A percentile compares a stretch with the other conserved stretches of the same genome.
Evolutionary conservation across 371 early-diverging fungal genomes (phyloP).

Genomic region (Chytridiales sp.): DNA sequence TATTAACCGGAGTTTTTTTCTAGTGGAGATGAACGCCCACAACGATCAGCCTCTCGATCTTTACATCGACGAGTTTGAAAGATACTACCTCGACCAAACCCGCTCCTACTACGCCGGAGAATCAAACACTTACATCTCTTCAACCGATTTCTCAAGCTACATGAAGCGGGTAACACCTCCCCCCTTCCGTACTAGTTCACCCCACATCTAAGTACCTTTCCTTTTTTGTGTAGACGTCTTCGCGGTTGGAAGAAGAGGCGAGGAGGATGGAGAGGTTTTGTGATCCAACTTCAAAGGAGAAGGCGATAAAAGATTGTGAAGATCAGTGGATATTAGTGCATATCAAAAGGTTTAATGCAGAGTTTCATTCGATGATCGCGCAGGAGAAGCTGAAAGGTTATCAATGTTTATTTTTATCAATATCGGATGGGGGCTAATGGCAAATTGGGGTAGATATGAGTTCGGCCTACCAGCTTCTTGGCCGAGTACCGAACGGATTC

Average conservation of each 20-base stretch:
- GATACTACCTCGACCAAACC: conserved; percentile 67
- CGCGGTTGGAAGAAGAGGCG: conserved; percentile 61
- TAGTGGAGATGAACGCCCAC: conserved; percentile 68
- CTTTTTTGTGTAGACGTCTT: conserved; percentile 33
- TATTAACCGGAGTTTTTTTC: too few relatives aligned
- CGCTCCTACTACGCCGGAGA: conserved; percentile 72
- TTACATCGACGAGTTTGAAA: conserved; percentile 80
- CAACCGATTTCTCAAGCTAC: conserved; percentile 62
- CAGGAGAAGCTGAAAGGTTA: conserved; percentile 65
- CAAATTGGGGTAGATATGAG: neutral
- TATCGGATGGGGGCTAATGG: neutral
- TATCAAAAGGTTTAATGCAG: conserved; percentile 62
- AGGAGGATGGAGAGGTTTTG: conserved; percentile 58
- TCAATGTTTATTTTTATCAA: neutral
- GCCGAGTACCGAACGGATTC: conserved; percentile 65
- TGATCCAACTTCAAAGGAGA: conserved; percentile 65
- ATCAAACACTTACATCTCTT: conserved; percentile 60
- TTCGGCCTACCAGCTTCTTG: conserved; percentile 64
- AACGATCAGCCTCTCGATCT: conserved; percentile 68
- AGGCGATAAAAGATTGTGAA: conserved; percentile 70
- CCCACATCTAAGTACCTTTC: neutral
- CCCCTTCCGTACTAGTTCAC: too few relatives aligned
- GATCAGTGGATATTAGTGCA: conserved; percentile 72
- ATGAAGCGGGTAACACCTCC: conserved; percentile 59
- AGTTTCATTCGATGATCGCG: conserved; percentile 70